Base-by-base conservation (phyloP, 23 red algal species). In the Gracilaria domingensis region DNA sequence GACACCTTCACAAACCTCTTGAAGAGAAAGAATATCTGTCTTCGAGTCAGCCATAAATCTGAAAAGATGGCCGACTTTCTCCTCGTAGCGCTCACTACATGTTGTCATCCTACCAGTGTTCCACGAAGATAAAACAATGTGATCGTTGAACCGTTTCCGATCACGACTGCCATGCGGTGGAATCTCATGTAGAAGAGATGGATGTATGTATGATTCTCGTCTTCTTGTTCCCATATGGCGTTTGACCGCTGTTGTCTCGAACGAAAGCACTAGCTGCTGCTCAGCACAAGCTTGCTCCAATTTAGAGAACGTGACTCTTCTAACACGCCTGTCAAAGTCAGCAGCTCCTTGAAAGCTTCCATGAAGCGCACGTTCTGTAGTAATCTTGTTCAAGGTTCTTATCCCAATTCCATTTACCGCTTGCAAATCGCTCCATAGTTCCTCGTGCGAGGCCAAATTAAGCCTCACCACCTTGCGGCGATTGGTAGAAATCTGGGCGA, bases 251-350 rank as follows among this genome's bases (percentile, higher is more conserved):
- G 54, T 40, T 8, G 47, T 26, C 26, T 59, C 79, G 23, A 82
- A 82, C 62, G 79, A 82, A 2, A 82, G 4, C 23, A 40, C 48
- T 25, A 72, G 51, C 4, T 66, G 34, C 11, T 74, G 26, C 40
- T 44, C 67, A 13, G 67, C 33, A 45, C 84, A 88, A 25, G 48
- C 29, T 24, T 72, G 8, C 32, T 28, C 66, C 38, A 88, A 45
- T 44, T 47, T 62, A 8, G 65, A 42, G 48, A 88, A 88, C 50
- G 20, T 76, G 45, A 88, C 20, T 35, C 84, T 23, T 88, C 39
- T 88, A 12, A 88, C 49, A 20, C 84, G 65, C 50, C 84, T 62
- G 51, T 88, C 84, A 75, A 88, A 88, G 26, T 88, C 84, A 23
- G 66, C 66, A 47, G 66, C 47, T 42, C 66, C 54, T 28, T 60